Evolutionary conservation across 192 early-diverging fungal genomes (phyloP).

Genomic region (Backusella parvicylindrica): DNA sequence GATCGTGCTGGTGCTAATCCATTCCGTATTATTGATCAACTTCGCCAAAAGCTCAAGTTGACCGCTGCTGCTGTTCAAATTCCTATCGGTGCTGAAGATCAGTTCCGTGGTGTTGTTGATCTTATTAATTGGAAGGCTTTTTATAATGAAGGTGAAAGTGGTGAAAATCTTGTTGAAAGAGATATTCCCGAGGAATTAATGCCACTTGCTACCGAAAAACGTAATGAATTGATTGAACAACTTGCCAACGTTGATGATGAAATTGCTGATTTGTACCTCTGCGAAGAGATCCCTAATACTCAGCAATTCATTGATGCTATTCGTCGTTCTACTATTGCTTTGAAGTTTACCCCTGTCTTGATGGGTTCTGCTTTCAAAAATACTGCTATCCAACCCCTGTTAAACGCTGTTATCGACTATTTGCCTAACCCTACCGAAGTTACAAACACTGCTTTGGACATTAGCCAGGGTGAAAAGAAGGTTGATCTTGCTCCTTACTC

Average conservation of each 20-base stretch:
- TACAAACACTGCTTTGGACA: slow-evolving; percentile 67
- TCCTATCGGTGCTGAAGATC: slow-evolving; percentile 84
- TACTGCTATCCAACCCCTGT: slow-evolving; percentile 74
- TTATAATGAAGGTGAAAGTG: slow-evolving; percentile 87
- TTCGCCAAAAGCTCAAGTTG: slow-evolving; percentile 74
- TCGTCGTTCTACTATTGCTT: slow-evolving; percentile 72
- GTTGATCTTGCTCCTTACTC: slow-evolving; percentile 61
- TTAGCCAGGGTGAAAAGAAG: slow-evolving; percentile 58
- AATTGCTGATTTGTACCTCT: slow-evolving; percentile 80
- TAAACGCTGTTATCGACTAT: slow-evolving; percentile 69
- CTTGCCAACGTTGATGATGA: slow-evolving; percentile 83
- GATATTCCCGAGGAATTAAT: slow-evolving; percentile 66
- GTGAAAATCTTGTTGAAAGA: slow-evolving; percentile 71
- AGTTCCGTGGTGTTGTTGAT: slow-evolving; percentile 91
- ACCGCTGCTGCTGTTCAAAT: slow-evolving; percentile 78
- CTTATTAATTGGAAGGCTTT: slow-evolving; percentile 82
- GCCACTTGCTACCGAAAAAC: slow-evolving; percentile 61
- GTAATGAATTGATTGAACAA: slow-evolving; percentile 70
- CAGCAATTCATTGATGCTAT: slow-evolving; percentile 72
- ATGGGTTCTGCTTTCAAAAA: slow-evolving; percentile 88
- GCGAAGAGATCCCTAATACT: slow-evolving; percentile 65
- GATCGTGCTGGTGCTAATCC: slow-evolving; percentile 88
- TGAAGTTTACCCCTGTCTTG: slow-evolving; percentile 79
- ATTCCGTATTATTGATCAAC: slow-evolving; percentile 73
- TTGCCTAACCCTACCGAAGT: slow-evolving; percentile 75